Evolutionary conservation across 192 early-diverging fungal genomes (phyloP), one percentile per base, ranked within the genome.

Genomic region (Phlyctochytrium bullatum): DNA sequence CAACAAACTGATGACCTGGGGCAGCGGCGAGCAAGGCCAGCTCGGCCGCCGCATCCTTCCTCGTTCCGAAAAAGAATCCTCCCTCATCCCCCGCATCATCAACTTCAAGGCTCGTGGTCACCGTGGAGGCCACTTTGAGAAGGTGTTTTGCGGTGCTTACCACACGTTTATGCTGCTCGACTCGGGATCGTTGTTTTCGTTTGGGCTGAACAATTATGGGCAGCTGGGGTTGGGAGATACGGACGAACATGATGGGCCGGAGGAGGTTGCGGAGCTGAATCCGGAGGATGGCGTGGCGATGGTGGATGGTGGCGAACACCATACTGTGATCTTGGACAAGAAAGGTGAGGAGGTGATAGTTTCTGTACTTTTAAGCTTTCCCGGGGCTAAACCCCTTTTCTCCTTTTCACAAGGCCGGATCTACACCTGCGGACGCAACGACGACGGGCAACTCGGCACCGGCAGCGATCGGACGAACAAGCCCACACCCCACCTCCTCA

Each of bases 131-230:
- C 85, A 68, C 25, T 86, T 96, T 61, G 66, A 64, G 3, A 71
- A 72, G 33, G 89, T 93, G 25, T 92, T 85, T 23, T 88, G 87
- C 29, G 94, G 93, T 23, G 83, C 89, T 6, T 92, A 95, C 76
- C 89, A 92, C 73, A 90, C 90, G 2, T 94, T 94, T 71, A 84
- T 91, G 1, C 83, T 96, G 4, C 84, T 87, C 61, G 79, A 81
- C 4, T 76, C 83, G 25, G 85, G 86, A 57, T 72, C 81, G 16
- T 75, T 95, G 16, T 93, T 82, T 65, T 81, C 86, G 10, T 94
- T 91, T 87, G 96, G 96, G 20, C 79, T 95, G 56, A 98, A 98
- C 74, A 94, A 94, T 64, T 91, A 89, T 70, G 86, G 85, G 51
- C 96, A 98, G 77, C 88, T 93, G 62, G 93, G 93, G 1, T 68